Conservation (phyloP, 331 rosid species). For the Prunus yedoensis region DNA sequence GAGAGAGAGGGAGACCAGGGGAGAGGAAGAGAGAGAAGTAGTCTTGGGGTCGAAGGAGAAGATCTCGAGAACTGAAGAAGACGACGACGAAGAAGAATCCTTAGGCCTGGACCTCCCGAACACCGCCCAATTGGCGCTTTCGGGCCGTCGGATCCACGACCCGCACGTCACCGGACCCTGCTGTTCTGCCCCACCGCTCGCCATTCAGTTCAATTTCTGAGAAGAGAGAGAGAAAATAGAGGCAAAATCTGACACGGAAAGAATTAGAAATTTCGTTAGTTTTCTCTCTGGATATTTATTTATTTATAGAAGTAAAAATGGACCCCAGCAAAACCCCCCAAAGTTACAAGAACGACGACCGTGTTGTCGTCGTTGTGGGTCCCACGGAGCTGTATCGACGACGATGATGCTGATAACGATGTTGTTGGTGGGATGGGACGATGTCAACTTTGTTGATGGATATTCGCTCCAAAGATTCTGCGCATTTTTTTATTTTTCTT, state of each 20-base stretch:
- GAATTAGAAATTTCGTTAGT: neutral
- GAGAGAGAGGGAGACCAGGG: conserved; percentile 52
- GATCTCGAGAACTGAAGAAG: conserved; percentile 64
- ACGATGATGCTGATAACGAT: neutral
- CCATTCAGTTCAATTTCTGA: conserved; percentile 26
- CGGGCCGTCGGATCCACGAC: conserved; percentile 90
- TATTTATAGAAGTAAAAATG: neutral
- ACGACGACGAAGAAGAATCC: conserved; percentile 50
- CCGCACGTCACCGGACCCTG: conserved; percentile 79
- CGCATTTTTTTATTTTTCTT: fast-evolving
- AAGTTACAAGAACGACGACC: too few relatives aligned
- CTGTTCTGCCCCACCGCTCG: conserved; percentile 44
- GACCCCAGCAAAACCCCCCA: too few relatives aligned
- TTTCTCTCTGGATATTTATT: neutral
- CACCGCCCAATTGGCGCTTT: conserved; percentile 53
- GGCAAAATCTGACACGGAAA: neutral
- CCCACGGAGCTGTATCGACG: neutral
- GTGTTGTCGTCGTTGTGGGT: neutral
- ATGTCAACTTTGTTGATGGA: neutral
- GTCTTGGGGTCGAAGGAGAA: conserved; percentile 73
- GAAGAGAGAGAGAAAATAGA: neutral
- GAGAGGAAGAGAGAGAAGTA: conserved; percentile 60
- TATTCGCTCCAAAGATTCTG: neutral
- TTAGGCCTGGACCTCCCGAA: conserved; percentile 64
- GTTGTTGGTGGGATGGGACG: neutral